Evolutionary conservation across 2,329 filamentous ascomycete species (phyloP), one percentile per base, ranked within the genome.

Genomic region (Phyllosticta citrichinensis): DNA sequence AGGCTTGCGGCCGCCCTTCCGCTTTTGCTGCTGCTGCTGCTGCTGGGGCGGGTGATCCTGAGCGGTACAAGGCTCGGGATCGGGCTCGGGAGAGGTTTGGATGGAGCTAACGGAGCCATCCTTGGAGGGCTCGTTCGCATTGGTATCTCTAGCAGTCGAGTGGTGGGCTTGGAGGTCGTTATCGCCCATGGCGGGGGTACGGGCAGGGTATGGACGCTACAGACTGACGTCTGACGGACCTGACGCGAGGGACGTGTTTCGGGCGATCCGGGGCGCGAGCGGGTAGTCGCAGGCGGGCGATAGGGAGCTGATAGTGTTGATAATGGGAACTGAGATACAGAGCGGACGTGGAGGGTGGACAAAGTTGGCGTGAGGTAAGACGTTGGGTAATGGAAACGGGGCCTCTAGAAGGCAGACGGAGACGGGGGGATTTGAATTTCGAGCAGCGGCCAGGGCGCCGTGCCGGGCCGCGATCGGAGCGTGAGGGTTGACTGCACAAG

Each of bases 1-100:
- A 71, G 94, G 94, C 80, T 97, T 99, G 71, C 94, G 87, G 64
- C 94, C 94, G 71, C 94, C 94, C 80, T 99, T 99, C 71, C 94
- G 86, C 81, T 99, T 99, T 72, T 92, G 91, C 71, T 77, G 76
- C 64, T 75, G 74, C 65, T 75, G 74, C 72, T 92, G 91, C 71
- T 77, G 77, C 64, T 75, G 74, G 64, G 75, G 74, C 63, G 75
- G 75, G 66, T 77, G 73, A 65, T 76, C 69, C 66, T 75, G 71
- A 67, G 74, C 70, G 68, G 77, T 77, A 62, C 71, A 68, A 63
- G 71, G 71, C 61, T 66, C 68, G 27, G 69, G 69, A 61, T 78
- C 77, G 62, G 71, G 74, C 69, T 80, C 78, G 52, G 78, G 78
- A 57, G 77, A 77, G 59, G 77, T 79, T 65, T 74, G 76, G 68